These are phyloP conservation scores for Puccinellia tenuiflora DNA, from an alignment of 176 grass and related monocot genomes.

Conservation along the genomic window DNA sequence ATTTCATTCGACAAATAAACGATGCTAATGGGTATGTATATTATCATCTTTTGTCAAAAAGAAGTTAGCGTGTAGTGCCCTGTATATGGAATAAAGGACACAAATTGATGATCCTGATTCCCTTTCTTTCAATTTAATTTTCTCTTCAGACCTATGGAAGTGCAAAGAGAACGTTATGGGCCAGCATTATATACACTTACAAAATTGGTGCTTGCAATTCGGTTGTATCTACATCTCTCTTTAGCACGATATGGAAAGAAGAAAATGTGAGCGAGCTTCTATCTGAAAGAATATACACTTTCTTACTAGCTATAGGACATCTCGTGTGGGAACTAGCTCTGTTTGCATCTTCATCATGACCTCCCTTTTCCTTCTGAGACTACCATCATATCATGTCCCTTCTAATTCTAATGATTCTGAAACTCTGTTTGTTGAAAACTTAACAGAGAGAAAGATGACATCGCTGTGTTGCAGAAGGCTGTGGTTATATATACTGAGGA, in stretches of 20 bases:
- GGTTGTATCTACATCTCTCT: constrained; percentile 64
- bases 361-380: background rate
- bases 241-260: constrained; percentile 47
- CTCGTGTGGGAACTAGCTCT: background rate
- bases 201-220: constrained; percentile 65
- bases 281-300: background rate
- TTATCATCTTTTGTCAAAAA: constrained; percentile 7
- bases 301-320: background rate
- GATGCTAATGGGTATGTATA: constrained; percentile 81
- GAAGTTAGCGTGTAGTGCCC: background rate
- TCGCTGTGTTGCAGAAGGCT: constrained; percentile 63
- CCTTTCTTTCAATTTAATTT: constrained; percentile 31
- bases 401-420: constrained; percentile 1
- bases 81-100: background rate
- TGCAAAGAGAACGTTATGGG: constrained; percentile 91
- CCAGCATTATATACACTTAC: constrained; percentile 82
- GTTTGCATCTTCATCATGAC: background rate
- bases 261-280: constrained; percentile 59
- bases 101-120: background rate
- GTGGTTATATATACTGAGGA: constrained; percentile 61
- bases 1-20: constrained; percentile 95
- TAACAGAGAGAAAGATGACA: constrained; percentile 59
- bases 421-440: constrained; percentile 18
- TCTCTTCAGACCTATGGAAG: constrained; percentile 82
- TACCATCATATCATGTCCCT: background rate